Conservation (phyloP, 2,329 filamentous ascomycete species). For the Cladosporium sp. region DNA sequence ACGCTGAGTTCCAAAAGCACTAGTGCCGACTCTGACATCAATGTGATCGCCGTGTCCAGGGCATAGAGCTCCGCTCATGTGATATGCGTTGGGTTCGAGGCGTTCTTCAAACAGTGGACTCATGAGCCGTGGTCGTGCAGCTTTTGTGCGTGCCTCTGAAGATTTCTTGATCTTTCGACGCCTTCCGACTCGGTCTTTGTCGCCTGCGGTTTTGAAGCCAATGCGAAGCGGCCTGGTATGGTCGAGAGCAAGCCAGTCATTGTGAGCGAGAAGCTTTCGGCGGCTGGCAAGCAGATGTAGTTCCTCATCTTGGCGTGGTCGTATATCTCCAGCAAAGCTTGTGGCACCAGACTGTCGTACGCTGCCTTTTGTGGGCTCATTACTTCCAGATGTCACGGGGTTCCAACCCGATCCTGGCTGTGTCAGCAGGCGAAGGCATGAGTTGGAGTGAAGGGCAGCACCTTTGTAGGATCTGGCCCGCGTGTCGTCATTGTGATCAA, state of each 20-base stretch:
- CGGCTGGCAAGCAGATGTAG: conserved; percentile 28
- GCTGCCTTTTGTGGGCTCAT: neutral
- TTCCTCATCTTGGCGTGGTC: conserved; percentile 21
- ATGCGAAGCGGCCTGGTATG: conserved; percentile 31
- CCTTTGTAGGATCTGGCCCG: neutral
- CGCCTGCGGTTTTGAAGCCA: conserved; percentile 27
- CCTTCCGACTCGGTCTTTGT: conserved; percentile 33
- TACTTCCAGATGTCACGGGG: neutral
- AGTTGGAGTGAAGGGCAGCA: neutral
- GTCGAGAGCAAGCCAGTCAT: conserved; percentile 38
- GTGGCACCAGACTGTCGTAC: neutral
- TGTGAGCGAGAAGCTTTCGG: conserved; percentile 31
- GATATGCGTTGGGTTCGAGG: conserved; percentile 16
- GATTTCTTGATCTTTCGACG: conserved; percentile 32
- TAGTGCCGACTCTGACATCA: conserved; percentile 36
- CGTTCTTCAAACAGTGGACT: conserved; percentile 29
- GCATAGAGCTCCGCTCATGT: conserved; percentile 33
- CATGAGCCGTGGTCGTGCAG: conserved; percentile 18
- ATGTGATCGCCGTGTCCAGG: conserved; percentile 22
- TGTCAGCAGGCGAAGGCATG: neutral
- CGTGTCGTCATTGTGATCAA: conserved; percentile 19
- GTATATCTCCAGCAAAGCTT: neutral
- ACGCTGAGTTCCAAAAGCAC: conserved; percentile 36
- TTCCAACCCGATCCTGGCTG: neutral
- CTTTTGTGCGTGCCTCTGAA: conserved; percentile 16